These are phyloP conservation scores for Pseudogymnoascus sp. DNA, from an alignment of 2,329 filamentous ascomycete species.

Conservation along the genomic window DNA sequence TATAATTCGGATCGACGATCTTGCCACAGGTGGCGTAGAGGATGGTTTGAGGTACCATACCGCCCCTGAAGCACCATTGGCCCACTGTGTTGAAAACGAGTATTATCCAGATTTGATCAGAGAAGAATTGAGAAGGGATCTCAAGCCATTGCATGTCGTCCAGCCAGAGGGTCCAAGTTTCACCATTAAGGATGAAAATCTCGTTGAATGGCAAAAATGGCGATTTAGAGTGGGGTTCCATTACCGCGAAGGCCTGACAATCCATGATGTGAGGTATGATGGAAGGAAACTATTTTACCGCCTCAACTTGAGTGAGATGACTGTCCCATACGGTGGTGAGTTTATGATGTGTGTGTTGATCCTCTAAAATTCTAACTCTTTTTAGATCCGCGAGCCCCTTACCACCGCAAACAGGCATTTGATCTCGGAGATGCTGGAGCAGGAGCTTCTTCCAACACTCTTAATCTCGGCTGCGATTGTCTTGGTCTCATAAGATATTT, in stretches of 20 bases:
- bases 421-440: conserved; percentile 75
- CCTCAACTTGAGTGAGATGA: conserved; percentile 86
- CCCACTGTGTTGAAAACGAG: conserved; percentile 30
- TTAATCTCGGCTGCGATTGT: conserved; percentile 74
- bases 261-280: conserved; percentile 85
- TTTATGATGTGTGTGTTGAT: too few species aligned
- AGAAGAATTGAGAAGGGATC: conserved; percentile 45
- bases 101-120: conserved; percentile 18
- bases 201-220: conserved; percentile 74
- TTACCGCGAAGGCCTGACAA: conserved; percentile 82
- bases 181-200: conserved; percentile 55
- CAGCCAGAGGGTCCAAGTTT: conserved; percentile 88
- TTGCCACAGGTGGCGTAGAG: conserved; percentile 31
- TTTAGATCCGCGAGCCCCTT: conserved; percentile 66
- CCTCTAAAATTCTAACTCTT: too few species aligned
- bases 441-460: conserved; percentile 75
- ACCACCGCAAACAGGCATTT: conserved; percentile 75
- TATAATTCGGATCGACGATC: conserved; percentile 35
- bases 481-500: conserved; percentile 89
- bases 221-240: conserved; percentile 91
- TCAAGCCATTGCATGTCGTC: conserved; percentile 82
- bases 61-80: conserved; percentile 38
- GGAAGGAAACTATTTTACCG: conserved; percentile 73
- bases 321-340: conserved; percentile 70
- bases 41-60: conserved; percentile 39